These are phyloP conservation scores for Rhipidocladum racemiflorum DNA, from an alignment of 176 grass and related monocot genomes.

Conservation along the genomic window DNA sequence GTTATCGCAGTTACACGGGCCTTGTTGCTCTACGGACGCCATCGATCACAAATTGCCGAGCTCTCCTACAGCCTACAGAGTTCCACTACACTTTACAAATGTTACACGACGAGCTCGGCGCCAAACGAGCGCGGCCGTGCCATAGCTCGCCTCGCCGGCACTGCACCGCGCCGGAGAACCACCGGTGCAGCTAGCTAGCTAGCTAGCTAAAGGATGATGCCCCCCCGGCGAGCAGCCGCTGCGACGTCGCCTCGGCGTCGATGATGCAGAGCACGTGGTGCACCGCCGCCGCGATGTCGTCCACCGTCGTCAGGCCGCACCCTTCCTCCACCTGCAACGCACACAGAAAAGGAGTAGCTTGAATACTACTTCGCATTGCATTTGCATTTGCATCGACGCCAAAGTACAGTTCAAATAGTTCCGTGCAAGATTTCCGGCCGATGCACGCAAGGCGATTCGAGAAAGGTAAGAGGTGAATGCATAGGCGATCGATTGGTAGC, in stretches of 20 bases:
- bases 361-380: neutral
- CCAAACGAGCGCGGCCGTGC: neutral
- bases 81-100: slow-evolving; percentile 29
- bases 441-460: neutral
- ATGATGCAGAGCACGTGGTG: slow-evolving; percentile 72
- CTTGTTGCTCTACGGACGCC: neutral
- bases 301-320: slow-evolving; percentile 55
- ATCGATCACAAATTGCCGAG: neutral
- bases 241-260: slow-evolving; percentile 43
- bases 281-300: slow-evolving; percentile 82
- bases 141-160: neutral
- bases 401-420: neutral
- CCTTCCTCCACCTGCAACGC: slow-evolving; percentile 78
- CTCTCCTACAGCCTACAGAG: neutral
- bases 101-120: neutral
- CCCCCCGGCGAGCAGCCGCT: slow-evolving; percentile 18
- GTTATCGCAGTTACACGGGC: neutral
- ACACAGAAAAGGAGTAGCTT: neutral
- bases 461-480: neutral
- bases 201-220: neutral
- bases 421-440: neutral
- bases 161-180: neutral
- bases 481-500: neutral
- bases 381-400: too few species aligned
- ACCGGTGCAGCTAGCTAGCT: neutral